phyloP scores from a whole-genome alignment of 2,329 filamentous ascomycete genomes.

The Penicillium psychrosexuale region DNA sequence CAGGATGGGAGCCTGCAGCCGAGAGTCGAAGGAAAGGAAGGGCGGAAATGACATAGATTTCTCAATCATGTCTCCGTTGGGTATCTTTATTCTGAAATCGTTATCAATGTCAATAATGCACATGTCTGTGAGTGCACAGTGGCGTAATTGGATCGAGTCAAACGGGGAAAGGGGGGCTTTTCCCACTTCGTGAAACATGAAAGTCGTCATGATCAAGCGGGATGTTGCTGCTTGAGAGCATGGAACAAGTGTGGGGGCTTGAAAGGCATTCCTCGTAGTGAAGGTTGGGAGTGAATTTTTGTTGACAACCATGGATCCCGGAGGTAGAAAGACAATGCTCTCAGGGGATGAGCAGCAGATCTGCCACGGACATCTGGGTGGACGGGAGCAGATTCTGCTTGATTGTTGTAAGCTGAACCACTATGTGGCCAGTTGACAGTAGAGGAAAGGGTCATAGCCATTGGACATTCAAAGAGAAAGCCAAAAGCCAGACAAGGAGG shows the following conservation, averaged over 20 bases:
- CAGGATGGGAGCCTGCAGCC: neutral
- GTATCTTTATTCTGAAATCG: slow-evolving; percentile 10
- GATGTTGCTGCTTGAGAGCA: neutral
- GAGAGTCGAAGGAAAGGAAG: neutral
- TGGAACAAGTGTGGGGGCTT: neutral
- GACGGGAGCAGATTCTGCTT: neutral
- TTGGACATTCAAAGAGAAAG: neutral
- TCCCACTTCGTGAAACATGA: neutral
- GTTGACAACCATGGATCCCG: neutral
- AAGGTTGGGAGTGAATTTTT: neutral
- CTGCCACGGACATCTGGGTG: neutral
- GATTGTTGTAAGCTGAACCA: neutral
- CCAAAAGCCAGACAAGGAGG: neutral
- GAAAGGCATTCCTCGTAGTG: neutral
- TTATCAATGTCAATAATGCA: slow-evolving; percentile 3
- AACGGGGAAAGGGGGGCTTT: neutral
- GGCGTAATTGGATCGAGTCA: neutral
- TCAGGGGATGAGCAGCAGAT: neutral
- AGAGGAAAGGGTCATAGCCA: neutral
- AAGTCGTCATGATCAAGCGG: neutral
- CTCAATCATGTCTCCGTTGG: slow-evolving; percentile 5
- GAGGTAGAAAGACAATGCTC: neutral
- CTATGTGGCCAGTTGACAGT: neutral
- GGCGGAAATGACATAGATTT: neutral
- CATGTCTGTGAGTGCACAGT: neutral